Evolutionary conservation across 345 rosid genomes (phyloP).

Genomic region (Gossypium turneri): DNA sequence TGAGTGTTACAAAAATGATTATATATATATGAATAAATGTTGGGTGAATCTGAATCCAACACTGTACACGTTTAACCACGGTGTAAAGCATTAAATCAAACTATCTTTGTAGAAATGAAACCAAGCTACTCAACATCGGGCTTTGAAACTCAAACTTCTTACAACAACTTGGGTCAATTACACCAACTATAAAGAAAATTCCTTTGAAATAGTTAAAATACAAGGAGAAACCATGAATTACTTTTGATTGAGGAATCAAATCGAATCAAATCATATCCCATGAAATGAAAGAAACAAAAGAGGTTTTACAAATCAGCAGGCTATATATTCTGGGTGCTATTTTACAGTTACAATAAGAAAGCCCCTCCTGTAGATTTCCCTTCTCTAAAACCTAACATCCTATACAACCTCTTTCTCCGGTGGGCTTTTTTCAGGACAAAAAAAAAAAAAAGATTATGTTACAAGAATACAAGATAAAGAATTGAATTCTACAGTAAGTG

Average conservation of each 20-base stretch:
- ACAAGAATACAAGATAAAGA: slow-evolving; percentile 35
- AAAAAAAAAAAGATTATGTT: slow-evolving; percentile 25
- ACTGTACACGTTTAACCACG: too few species aligned
- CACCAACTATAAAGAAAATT: too few species aligned
- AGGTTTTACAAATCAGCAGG: slow-evolving; percentile 17
- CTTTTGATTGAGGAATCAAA: neutral
- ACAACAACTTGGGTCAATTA: too few species aligned
- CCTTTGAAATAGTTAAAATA: too few species aligned
- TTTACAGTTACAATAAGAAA: slow-evolving; percentile 33
- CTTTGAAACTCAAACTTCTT: too few species aligned
- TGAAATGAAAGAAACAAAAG: slow-evolving; percentile 3
- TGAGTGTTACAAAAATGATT: too few species aligned
- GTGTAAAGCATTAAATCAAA: too few species aligned
- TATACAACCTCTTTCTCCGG: slow-evolving; percentile 36
- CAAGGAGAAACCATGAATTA: neutral
- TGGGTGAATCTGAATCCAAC: too few species aligned
- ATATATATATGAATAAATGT: too few species aligned
- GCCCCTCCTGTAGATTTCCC: slow-evolving; percentile 38
- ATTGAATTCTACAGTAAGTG: slow-evolving; percentile 41
- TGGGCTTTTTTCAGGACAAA: slow-evolving; percentile 23
- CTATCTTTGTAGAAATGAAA: too few species aligned
- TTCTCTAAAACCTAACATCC: slow-evolving; percentile 36
- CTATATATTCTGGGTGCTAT: slow-evolving; percentile 14
- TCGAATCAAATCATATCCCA: neutral
- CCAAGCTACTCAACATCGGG: too few species aligned